phyloP scores from a whole-genome alignment of 352 stramenopile genomes.

The Pythium phragmitis region DNA sequence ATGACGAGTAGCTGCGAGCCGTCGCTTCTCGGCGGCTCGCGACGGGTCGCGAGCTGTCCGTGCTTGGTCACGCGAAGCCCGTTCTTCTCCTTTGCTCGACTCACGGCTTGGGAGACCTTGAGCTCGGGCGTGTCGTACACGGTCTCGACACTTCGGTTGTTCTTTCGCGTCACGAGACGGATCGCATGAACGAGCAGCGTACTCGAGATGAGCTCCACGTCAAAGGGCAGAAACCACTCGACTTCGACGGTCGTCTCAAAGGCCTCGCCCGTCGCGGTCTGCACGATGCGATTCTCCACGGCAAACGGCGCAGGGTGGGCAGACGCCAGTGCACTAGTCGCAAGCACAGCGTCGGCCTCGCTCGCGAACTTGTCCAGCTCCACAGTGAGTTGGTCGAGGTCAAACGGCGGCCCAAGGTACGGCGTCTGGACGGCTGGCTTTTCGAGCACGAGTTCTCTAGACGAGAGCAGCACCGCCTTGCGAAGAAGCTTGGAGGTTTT shows the following conservation, averaged over 20 bases:
- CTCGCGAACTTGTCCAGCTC: not conserved
- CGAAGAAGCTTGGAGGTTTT: not conserved
- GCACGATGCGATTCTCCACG: constrained; percentile 1
- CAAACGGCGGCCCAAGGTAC: not conserved
- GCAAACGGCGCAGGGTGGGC: not conserved
- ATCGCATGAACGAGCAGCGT: not conserved
- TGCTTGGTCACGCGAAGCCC: not conserved
- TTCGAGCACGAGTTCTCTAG: not conserved
- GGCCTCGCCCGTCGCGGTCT: not conserved
- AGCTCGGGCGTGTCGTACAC: not conserved
- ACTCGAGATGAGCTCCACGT: not conserved
- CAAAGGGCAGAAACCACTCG: constrained; percentile 1
- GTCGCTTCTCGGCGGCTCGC: not conserved
- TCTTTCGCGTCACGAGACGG: constrained; percentile 1
- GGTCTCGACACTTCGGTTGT: not conserved
- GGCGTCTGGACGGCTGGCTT: not conserved
- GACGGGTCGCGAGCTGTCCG: not conserved
- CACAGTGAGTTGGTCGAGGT: not conserved
- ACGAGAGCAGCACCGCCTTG: not conserved
- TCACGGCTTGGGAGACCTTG: constrained; percentile 1
- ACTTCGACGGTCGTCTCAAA: constrained; percentile 1
- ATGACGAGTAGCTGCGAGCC: not conserved
- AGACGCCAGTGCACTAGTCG: not conserved
- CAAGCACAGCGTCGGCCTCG: not conserved
- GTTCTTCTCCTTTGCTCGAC: not conserved